Evolutionary conservation across 2,329 filamentous ascomycete genomes (phyloP).

Genomic region (Phyllosticta citrichinensis): DNA sequence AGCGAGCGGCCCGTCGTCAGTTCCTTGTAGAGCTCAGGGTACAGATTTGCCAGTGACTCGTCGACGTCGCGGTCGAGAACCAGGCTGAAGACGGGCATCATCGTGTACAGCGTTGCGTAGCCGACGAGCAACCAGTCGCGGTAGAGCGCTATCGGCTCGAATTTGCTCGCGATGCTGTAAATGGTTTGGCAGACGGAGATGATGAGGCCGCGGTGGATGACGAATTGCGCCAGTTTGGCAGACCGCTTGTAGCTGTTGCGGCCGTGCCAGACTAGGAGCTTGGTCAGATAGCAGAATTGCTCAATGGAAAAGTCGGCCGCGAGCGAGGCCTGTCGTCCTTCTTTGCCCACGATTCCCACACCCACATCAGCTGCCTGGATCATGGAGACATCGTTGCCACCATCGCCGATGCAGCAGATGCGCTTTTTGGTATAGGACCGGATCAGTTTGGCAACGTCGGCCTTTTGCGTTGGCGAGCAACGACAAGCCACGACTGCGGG

Average conservation of each 20-base stretch:
- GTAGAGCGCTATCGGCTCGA: slow-evolving; percentile 90
- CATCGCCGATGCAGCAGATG: slow-evolving; percentile 94
- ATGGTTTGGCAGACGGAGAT: slow-evolving; percentile 95
- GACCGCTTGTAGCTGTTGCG: slow-evolving; percentile 94
- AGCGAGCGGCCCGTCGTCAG: slow-evolving; percentile 80
- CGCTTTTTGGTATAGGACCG: slow-evolving; percentile 87
- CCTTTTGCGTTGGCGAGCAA: slow-evolving; percentile 94
- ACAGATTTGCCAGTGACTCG: slow-evolving; percentile 84
- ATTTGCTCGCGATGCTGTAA: slow-evolving; percentile 86
- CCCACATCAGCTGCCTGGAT: slow-evolving; percentile 97
- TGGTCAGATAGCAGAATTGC: slow-evolving; percentile 89
- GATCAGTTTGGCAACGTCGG: slow-evolving; percentile 84
- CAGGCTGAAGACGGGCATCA: slow-evolving; percentile 81
- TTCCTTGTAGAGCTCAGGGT: slow-evolving; percentile 96
- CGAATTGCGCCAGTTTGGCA: slow-evolving; percentile 93
- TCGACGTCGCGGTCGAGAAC: slow-evolving; percentile 94
- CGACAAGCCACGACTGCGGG: slow-evolving; percentile 93
- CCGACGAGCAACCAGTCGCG: slow-evolving; percentile 95
- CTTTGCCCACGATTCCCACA: slow-evolving; percentile 95
- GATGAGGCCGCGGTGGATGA: slow-evolving; percentile 93
- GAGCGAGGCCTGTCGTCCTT: slow-evolving; percentile 86
- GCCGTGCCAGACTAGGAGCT: slow-evolving; percentile 97
- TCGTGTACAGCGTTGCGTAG: slow-evolving; percentile 94
- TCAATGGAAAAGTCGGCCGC: slow-evolving; percentile 96
- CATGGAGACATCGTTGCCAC: slow-evolving; percentile 98